phyloP scores from a whole-genome alignment of 306 rosid species.

The Gillenia trifoliata region DNA sequence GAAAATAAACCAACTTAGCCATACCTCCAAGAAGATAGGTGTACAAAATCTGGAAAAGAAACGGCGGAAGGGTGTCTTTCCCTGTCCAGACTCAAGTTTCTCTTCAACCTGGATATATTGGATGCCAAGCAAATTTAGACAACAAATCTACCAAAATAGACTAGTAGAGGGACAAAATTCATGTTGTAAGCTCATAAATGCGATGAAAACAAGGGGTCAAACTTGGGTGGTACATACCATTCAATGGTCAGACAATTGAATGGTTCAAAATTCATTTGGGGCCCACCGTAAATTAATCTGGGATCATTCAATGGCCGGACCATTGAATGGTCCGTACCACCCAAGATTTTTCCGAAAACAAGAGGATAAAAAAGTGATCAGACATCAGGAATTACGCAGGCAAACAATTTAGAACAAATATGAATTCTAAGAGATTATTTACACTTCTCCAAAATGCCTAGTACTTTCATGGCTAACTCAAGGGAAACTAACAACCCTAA shows the following conservation, averaged over 20 bases:
- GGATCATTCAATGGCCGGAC: no score
- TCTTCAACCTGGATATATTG: conserved; percentile 67
- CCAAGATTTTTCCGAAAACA: no score
- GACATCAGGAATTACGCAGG: background rate
- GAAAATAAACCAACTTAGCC: background rate
- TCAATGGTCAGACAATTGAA: no score
- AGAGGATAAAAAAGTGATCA: background rate
- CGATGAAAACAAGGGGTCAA: background rate
- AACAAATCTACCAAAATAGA: conserved; percentile 7
- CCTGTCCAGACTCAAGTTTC: conserved; percentile 96
- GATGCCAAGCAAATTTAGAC: conserved; percentile 21
- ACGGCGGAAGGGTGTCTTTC: conserved; percentile 72
- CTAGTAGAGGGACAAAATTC: background rate
- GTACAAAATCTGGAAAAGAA: conserved; percentile 91
- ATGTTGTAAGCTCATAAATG: background rate
- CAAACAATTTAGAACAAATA: background rate
- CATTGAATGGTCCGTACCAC: no score
- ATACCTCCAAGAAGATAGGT: conserved; percentile 95
- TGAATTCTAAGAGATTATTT: background rate
- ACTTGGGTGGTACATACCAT: no score
- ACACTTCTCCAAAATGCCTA: background rate
- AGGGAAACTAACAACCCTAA: background rate
- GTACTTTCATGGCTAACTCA: background rate
- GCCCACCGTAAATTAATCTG: no score
- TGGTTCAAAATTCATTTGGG: no score